These are phyloP conservation scores for Monosporozyma servazzii DNA, from an alignment of 805 yeast genomes.

Conservation along the genomic window DNA sequence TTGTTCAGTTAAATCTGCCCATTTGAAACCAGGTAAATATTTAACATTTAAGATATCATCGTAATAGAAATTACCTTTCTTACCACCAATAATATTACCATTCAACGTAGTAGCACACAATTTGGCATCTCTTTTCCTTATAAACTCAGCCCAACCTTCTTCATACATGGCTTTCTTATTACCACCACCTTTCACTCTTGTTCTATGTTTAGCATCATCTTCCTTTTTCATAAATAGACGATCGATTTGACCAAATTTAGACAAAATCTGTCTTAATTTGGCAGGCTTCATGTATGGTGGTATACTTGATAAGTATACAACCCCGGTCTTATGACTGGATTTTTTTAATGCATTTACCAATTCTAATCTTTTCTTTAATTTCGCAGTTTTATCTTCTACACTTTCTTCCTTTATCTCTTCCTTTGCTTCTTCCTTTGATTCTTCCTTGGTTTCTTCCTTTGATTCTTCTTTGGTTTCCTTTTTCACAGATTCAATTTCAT, in stretches of 20 bases:
- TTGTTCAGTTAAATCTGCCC: conserved; percentile 91
- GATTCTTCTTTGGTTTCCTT: conserved; percentile 7
- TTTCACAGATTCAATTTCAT: conserved; percentile 4
- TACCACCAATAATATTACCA: conserved; percentile 86
- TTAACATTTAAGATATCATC: conserved; percentile 91
- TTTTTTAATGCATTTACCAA: conserved; percentile 38
- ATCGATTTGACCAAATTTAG: conserved; percentile 81
- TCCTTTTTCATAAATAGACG: conserved; percentile 84
- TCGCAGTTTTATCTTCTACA: conserved; percentile 16
- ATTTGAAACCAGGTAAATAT: conserved; percentile 84
- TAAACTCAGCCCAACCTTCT: conserved; percentile 96
- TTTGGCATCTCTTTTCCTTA: conserved; percentile 77
- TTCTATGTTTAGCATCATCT: conserved; percentile 50
- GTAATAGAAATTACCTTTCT: conserved; percentile 80
- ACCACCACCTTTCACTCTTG: conserved; percentile 79
- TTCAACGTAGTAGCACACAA: conserved; percentile 78
- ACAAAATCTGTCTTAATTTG: conserved; percentile 70
- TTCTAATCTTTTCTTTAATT: conserved; percentile 41
- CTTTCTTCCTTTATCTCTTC: conserved; percentile 14
- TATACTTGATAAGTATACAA: conserved; percentile 79
- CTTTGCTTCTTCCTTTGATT: conserved; percentile 5
- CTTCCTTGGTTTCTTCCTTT: conserved; percentile 6
- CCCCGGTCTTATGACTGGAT: conserved; percentile 67
- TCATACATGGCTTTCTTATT: conserved; percentile 79
- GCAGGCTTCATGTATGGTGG: conserved; percentile 98